These are phyloP conservation scores for Clathrus columnatus DNA, from an alignment of 768 basidiomycete genomes.

Conservation along the genomic window DNA sequence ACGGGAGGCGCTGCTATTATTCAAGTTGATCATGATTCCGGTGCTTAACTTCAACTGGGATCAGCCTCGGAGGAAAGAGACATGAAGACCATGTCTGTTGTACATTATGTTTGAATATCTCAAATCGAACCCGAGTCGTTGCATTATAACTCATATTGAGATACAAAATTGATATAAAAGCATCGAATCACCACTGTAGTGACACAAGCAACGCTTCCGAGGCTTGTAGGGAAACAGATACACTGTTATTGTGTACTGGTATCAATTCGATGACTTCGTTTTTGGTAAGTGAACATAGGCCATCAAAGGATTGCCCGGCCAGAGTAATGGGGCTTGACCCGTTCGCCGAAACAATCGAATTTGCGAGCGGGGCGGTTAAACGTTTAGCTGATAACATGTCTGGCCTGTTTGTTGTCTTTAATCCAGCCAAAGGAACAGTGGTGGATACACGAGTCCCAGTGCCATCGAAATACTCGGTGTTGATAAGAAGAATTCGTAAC, in stretches of 20 bases:
- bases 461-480: constrained; percentile 28
- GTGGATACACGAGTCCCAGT: constrained; percentile 25
- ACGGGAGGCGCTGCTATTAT: constrained; percentile 13
- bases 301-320: constrained; percentile 23
- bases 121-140: too few relatives aligned
- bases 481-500: constrained; percentile 26
- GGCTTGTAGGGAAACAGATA: constrained; percentile 24
- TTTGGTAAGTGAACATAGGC: constrained; percentile 20
- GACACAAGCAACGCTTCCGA: constrained; percentile 32
- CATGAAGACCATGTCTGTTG: too few relatives aligned
- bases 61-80: too few relatives aligned
- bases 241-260: constrained; percentile 15
- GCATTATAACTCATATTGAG: background rate
- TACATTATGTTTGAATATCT: too few relatives aligned
- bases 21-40: constrained; percentile 6
- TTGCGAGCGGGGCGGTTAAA: constrained; percentile 28
- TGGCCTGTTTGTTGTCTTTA: constrained; percentile 12
- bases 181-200: constrained; percentile 12
- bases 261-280: constrained; percentile 22
- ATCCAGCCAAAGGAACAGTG: constrained; percentile 22
- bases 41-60: background rate
- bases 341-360: constrained; percentile 22
- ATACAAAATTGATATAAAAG: background rate
- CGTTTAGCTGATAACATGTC: constrained; percentile 22
- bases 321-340: constrained; percentile 28